Conservation (phyloP, 495 filamentous ascomycete species). For the Penicillium robsamsonii region DNA sequence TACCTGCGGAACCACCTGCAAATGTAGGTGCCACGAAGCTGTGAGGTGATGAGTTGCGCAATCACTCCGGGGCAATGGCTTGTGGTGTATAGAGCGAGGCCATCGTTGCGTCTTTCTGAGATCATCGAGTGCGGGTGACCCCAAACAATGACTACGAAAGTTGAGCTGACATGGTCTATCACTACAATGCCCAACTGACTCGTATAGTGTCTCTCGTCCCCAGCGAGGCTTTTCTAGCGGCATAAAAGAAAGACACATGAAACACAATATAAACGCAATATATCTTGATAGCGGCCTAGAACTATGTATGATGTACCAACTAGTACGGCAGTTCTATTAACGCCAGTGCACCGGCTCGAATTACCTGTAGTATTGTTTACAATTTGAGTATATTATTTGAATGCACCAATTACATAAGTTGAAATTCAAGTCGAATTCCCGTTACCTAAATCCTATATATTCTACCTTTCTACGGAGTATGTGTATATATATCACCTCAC, state of each 20-base stretch:
- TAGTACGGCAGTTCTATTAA: too few relatives aligned
- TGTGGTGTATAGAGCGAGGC: neutral
- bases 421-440: too few relatives aligned
- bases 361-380: too few relatives aligned
- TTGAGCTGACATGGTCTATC: neutral
- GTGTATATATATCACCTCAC: too few relatives aligned
- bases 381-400: too few relatives aligned
- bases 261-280: neutral
- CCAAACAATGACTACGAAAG: neutral
- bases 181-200: neutral
- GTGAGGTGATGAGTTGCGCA: neutral
- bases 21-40: constrained; percentile 11
- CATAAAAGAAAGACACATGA: neutral
- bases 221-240: neutral
- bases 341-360: too few relatives aligned
- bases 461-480: too few relatives aligned
- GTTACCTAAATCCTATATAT: too few relatives aligned
- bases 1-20: constrained; percentile 12
- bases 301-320: neutral
- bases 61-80: neutral
- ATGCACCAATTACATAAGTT: too few relatives aligned
- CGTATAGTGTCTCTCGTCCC: neutral
- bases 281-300: neutral
- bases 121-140: neutral
- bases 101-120: neutral